These are phyloP conservation scores for Pleurotus sapidus DNA, from an alignment of 768 basidiomycete species.

Conservation along the genomic window DNA sequence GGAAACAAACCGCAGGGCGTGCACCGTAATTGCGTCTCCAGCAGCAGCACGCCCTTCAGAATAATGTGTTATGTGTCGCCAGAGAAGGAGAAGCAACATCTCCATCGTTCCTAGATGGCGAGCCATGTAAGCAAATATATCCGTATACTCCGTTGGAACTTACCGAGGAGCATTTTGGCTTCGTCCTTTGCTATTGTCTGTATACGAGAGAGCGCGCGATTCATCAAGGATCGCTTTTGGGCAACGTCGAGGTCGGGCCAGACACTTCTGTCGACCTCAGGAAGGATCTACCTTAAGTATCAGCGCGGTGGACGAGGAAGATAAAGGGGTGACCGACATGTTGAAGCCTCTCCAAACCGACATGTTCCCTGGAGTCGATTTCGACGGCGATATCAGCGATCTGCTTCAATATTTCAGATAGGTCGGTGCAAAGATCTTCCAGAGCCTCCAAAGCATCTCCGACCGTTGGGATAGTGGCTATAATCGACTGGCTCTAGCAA, in stretches of 20 bases:
- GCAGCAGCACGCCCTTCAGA: slow-evolving; percentile 33
- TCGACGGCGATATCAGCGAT: slow-evolving; percentile 69
- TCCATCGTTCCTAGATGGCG: slow-evolving; percentile 57
- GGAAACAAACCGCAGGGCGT: slow-evolving; percentile 56
- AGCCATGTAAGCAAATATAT: background rate
- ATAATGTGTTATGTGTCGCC: slow-evolving; percentile 78
- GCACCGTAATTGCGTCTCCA: slow-evolving; percentile 29
- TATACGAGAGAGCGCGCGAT: slow-evolving; percentile 55
- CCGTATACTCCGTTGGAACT: slow-evolving; percentile 15
- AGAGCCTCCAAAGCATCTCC: slow-evolving; percentile 72
- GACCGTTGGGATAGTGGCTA: slow-evolving; percentile 75
- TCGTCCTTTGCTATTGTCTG: slow-evolving; percentile 33
- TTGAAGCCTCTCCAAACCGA: slow-evolving; percentile 66
- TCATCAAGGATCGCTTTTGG: slow-evolving; percentile 68
- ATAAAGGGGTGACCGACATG: slow-evolving; percentile 43
- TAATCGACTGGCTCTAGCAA: slow-evolving; percentile 2
- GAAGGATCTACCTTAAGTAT: background rate
- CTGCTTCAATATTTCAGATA: slow-evolving; percentile 60
- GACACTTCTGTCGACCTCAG: slow-evolving; percentile 53
- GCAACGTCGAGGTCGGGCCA: slow-evolving; percentile 64
- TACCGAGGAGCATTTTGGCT: slow-evolving; percentile 57
- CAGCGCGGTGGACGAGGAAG: background rate
- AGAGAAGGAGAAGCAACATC: slow-evolving; percentile 75
- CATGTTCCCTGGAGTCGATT: slow-evolving; percentile 67
- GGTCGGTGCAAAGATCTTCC: slow-evolving; percentile 57